Percentiles rank a stretch among this genome's conserved stretches.
These are phyloP conservation scores for carrot (Daucus carota) DNA, from an alignment of 129 eudicot genomes.

Conservation along the genomic window DNA sequence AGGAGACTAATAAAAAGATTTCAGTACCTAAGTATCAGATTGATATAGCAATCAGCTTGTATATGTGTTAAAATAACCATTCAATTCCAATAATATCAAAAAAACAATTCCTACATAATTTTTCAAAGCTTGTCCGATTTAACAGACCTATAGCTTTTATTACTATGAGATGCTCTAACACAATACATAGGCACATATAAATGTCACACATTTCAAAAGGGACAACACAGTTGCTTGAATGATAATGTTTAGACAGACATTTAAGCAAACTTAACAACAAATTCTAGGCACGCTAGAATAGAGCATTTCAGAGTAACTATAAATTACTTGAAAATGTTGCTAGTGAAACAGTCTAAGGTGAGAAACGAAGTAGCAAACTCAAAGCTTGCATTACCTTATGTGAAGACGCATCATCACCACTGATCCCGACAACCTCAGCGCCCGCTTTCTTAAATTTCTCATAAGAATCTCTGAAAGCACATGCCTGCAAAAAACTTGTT, in stretches of 20 bases:
- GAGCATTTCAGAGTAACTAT: neutral
- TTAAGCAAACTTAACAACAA: neutral
- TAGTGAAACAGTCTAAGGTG: neutral
- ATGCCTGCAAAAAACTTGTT: constrained; percentile 55
- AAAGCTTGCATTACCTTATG: constrained; percentile 61
- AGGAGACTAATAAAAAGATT: neutral
- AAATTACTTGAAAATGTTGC: neutral
- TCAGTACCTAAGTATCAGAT: neutral
- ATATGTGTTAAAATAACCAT: neutral
- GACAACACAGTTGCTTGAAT: neutral
- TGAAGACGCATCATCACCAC: constrained; percentile 79
- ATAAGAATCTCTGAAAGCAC: constrained; percentile 97
- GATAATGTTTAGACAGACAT: neutral
- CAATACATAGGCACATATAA: neutral
- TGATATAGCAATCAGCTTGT: neutral
- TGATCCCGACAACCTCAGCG: constrained; percentile 91
- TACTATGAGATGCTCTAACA: neutral
- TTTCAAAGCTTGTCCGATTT: neutral
- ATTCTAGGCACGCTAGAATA: neutral
- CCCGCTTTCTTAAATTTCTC: constrained; percentile 99
- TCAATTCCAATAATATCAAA: neutral
- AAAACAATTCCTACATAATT: neutral
- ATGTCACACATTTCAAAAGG: neutral
- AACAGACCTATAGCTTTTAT: neutral
- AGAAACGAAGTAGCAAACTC: neutral